phyloP scores from a whole-genome alignment of 73 alveolate species.

The Tetrahymena borealis region DNA sequence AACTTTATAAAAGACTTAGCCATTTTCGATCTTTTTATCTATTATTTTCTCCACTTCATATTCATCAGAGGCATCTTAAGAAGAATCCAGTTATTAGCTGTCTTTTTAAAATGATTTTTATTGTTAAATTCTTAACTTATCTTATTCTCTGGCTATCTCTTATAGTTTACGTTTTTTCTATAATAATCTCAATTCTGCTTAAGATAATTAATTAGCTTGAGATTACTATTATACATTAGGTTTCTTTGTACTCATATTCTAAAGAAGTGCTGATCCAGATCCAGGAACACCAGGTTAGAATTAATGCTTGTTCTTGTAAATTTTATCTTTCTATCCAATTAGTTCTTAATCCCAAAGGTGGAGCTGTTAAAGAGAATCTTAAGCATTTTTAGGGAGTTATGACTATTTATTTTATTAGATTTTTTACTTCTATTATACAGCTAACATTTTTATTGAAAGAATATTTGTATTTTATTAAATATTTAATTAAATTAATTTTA shows the following conservation, averaged over 20 bases:
- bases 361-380: neutral
- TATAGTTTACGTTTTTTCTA: neutral
- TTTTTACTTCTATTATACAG: neutral
- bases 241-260: neutral
- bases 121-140: neutral
- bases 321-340: neutral
- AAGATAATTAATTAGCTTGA: neutral
- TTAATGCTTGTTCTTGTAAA: neutral
- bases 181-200: neutral
- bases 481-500: too few species aligned
- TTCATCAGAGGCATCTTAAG: neutral
- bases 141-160: neutral
- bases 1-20: neutral
- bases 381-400: neutral
- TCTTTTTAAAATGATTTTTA: neutral
- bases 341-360: neutral
- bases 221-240: neutral
- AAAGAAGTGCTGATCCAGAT: neutral
- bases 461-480: too few species aligned
- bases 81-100: neutral
- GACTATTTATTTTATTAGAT: neutral
- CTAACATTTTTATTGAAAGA: neutral
- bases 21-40: neutral
- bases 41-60: neutral
- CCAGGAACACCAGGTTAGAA: neutral